Evolutionary conservation across 2,329 filamentous ascomycete species (phyloP).

Genomic region (Neofusicoccum umdonicola): DNA sequence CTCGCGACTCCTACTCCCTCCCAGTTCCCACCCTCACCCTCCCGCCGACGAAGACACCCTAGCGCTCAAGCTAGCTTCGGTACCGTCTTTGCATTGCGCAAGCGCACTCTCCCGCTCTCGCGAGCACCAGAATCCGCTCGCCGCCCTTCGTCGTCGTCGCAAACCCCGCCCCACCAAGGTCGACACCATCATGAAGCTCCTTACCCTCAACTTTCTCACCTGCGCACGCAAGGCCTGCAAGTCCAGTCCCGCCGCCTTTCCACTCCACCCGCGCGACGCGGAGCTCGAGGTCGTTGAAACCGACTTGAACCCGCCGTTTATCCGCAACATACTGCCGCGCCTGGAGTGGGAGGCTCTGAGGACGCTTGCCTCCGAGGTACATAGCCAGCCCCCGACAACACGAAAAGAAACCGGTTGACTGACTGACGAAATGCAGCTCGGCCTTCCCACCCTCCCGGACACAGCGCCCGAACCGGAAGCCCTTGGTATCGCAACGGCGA

Average conservation of each 20-base stretch:
- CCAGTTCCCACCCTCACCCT: neutral
- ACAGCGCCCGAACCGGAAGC: constrained; percentile 26
- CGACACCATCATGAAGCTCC: constrained; percentile 72
- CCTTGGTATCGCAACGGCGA: constrained; percentile 21
- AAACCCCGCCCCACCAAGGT: neutral
- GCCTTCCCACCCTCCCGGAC: constrained; percentile 68
- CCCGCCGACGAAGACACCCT: neutral
- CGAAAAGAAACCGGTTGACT: neutral
- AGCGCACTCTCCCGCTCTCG: neutral
- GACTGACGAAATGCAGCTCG: constrained; percentile 57
- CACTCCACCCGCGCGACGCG: constrained; percentile 87
- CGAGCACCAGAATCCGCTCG: neutral
- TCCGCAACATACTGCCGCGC: constrained; percentile 80
- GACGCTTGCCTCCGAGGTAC: constrained; percentile 72
- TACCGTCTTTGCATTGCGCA: neutral
- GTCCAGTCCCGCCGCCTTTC: constrained; percentile 73
- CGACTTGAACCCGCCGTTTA: constrained; percentile 75
- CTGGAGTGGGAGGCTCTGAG: constrained; percentile 84
- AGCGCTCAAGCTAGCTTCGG: no score
- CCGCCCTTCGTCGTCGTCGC: neutral
- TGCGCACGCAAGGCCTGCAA: constrained; percentile 97
- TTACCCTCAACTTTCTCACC: constrained; percentile 94
- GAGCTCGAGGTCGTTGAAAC: constrained; percentile 83
- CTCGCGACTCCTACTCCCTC: neutral
- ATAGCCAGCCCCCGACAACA: neutral